Evolutionary conservation across 148 eudicot genomes (phyloP), one percentile per base, ranked within the genome.

Genomic region (Fagopyrum homotropicum): DNA sequence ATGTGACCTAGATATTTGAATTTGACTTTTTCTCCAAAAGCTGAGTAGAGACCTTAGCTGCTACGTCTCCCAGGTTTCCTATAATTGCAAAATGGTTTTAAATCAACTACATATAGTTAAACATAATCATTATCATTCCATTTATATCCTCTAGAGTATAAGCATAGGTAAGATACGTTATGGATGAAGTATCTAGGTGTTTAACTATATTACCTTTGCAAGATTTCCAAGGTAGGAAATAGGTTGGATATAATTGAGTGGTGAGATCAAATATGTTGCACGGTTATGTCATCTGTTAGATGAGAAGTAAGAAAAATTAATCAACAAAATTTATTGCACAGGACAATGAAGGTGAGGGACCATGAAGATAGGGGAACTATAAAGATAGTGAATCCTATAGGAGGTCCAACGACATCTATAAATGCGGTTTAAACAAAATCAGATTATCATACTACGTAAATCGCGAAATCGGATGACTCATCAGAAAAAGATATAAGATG

Each of bases 181-280:
- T 6, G 46, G 46, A 64, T 40, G 45, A 64, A 35, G 14, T 64
- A 64, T 14, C 6, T 14, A 40, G 45, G 40, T 40, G 12, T 35
- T 11, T 14, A 40, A 64, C 11, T 5, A 64, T 30, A 64, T 64
- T 79, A 95, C 99, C 96, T 92, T 95, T 49, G 97, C 83, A 77
- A 95, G 97, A 83, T 92, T 95, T 84, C 99, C 99, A 74, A 95
- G 88, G 93, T 17, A 95, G 87, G 82, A 95, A 95, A 80, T 86
- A 89, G 73, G 84, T 76, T 45, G 99, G 99, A 83, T 87, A 90
- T 49, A 95, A 75, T 75, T 74, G 96, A 11, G 99, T 95, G 71
- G 83, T 84, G 70, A 95, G 90, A 86, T 95, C 99, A 83, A 95
- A 95, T 75, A 95, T 90, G 75, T 97, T 95, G 92, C 88, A 85